phyloP scores from a whole-genome alignment of 257 asterid genomes.

The Solanum acaule region DNA sequence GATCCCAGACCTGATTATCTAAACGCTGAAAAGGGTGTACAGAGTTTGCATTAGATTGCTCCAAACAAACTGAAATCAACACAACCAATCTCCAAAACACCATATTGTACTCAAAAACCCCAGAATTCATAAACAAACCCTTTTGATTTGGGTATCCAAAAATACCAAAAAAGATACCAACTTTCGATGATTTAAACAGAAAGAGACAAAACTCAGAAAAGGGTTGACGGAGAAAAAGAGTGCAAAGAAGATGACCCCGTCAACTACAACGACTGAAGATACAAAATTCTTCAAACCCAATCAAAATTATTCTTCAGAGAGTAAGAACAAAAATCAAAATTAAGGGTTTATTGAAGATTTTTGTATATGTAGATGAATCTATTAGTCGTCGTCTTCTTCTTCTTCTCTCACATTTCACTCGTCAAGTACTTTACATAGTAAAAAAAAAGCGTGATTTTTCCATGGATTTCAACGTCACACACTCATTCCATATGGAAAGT shows the following conservation, averaged over 20 bases:
- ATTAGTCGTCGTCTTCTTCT: background rate
- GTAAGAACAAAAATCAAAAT: background rate
- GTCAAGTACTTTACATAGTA: background rate
- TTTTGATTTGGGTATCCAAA: background rate
- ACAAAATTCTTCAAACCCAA: background rate
- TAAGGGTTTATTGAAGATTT: background rate
- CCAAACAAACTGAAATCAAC: background rate
- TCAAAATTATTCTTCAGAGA: background rate
- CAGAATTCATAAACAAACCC: background rate
- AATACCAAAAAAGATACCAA: background rate
- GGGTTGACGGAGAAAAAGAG: conserved; percentile 27
- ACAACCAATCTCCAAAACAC: background rate
- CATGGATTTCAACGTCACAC: background rate
- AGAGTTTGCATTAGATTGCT: background rate
- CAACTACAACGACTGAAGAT: background rate
- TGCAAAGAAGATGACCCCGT: background rate
- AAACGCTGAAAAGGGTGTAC: background rate
- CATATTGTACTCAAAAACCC: background rate
- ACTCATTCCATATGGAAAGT: background rate
- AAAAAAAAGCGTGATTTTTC: background rate
- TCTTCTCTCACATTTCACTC: background rate
- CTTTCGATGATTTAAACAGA: background rate
- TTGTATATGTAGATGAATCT: background rate
- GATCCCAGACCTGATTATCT: background rate
- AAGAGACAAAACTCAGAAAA: background rate